Evolutionary conservation across 352 stramenopile species (phyloP).

Genomic region (Phytopythium litorale): DNA sequence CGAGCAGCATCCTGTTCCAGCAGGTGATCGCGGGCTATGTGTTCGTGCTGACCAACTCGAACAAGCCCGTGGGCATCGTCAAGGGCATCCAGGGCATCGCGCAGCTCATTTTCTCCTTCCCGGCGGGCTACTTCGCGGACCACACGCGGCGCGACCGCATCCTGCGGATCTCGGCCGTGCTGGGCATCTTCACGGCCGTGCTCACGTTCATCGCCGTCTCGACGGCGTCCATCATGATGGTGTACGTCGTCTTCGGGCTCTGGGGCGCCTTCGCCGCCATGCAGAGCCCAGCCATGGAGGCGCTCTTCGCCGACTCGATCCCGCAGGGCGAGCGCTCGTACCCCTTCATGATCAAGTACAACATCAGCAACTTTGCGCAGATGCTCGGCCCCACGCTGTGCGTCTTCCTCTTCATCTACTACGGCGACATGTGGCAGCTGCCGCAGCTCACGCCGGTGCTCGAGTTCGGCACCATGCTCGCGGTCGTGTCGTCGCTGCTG

Average conservation of each 20-base stretch:
- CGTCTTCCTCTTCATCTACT: slow-evolving; percentile 62
- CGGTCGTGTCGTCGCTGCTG: slow-evolving; percentile 35
- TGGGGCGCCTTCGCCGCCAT: slow-evolving; percentile 71
- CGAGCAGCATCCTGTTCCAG: slow-evolving; percentile 65
- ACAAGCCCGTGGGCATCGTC: slow-evolving; percentile 75
- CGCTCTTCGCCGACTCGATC: slow-evolving; percentile 74
- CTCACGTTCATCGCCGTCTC: slow-evolving; percentile 62
- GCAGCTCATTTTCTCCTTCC: slow-evolving; percentile 69
- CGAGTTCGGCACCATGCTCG: slow-evolving; percentile 53
- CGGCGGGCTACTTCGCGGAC: slow-evolving; percentile 65
- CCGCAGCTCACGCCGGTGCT: slow-evolving; percentile 51
- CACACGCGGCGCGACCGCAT: slow-evolving; percentile 63
- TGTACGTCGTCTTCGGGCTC: slow-evolving; percentile 63
- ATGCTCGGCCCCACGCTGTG: slow-evolving; percentile 49
- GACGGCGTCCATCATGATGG: slow-evolving; percentile 29
- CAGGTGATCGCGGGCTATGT: slow-evolving; percentile 75
- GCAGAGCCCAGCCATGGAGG: slow-evolving; percentile 65
- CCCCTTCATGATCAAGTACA: slow-evolving; percentile 84
- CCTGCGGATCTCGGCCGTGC: slow-evolving; percentile 49
- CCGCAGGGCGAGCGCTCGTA: slow-evolving; percentile 58
- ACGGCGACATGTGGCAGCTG: slow-evolving; percentile 60
- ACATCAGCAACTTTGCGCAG: slow-evolving; percentile 65
- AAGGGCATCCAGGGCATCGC: slow-evolving; percentile 82
- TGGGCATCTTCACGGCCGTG: slow-evolving; percentile 39
- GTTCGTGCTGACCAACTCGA: slow-evolving; percentile 69